Base-by-base conservation (phyloP, 768 basidiomycete species). In the Leccinum uliginosum region DNA sequence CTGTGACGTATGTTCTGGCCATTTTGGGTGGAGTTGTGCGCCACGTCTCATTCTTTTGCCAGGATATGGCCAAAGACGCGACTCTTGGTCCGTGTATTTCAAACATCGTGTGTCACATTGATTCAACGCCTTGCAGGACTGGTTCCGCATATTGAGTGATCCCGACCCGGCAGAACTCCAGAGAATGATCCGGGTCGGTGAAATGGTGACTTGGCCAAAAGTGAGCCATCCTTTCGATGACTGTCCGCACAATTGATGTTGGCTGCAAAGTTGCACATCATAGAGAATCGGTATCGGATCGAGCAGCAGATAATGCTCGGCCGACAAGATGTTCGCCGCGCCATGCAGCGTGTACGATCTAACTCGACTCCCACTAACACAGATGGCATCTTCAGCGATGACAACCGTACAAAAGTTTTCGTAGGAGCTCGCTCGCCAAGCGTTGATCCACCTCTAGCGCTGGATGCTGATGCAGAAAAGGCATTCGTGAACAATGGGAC, bases 191-290 rank as follows among this genome's bases (percentile, higher is more conserved):
- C 76, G 77, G 54, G 89, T 93, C 0, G 97, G 97, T 11, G 80
- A 97, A 73, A 69, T 83, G 10, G 96, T 93, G 27, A 91, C 97
- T n/a, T 99, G 93, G 93, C 96, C 97, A 0, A 98, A 96, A 77
- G 91, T 96, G 61, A 56, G 75, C 51, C 4, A 14, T 54, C 24
- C 11, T 24, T 11, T 23, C 8, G n/a, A 21, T 1, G 6, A n/a
- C 53, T 38, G 40, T 35, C 17, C 45, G 10, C 17, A 17, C 3
- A 50, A 58, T 53, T 67, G 35, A 70, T 48, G 23, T 56, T 17
- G 6, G n/a, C 8, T 50, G 9, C 45, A 47, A 50, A 95, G 93
- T 74, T 97, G 14, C 93, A 92, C 64, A 98, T 98, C 83, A 91
- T 98, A 57, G 85, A 88, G 67, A 98, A 98, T 69, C 81, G 96